Conservation (phyloP, 805 yeast genomes). For the Kodamaea laetipori region DNA sequence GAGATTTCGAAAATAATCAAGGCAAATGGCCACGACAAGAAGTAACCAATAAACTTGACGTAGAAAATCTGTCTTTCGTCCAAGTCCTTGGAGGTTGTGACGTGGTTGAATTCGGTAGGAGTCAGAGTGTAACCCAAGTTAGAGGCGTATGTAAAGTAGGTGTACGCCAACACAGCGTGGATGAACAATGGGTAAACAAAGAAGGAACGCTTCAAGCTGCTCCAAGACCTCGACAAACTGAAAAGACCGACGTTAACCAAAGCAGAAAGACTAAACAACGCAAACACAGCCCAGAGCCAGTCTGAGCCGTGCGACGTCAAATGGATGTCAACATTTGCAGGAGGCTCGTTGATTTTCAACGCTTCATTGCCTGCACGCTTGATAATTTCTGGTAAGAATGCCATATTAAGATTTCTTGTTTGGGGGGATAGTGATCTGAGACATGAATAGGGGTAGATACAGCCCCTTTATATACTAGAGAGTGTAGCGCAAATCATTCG, state of each 20-base stretch:
- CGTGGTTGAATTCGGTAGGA: slow-evolving; percentile 52
- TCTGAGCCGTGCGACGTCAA: slow-evolving; percentile 61
- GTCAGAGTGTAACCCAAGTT: slow-evolving; percentile 56
- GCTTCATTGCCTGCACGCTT: slow-evolving; percentile 36
- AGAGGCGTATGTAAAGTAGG: slow-evolving; percentile 59
- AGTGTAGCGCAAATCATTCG: too few relatives aligned
- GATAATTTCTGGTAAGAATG: slow-evolving; percentile 9
- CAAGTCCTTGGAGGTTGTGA: slow-evolving; percentile 29
- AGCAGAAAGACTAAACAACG: slow-evolving; percentile 46
- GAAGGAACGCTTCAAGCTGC: slow-evolving; percentile 34
- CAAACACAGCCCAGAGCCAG: slow-evolving; percentile 68
- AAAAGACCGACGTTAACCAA: slow-evolving; percentile 27
- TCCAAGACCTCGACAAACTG: slow-evolving; percentile 19
- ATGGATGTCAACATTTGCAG: slow-evolving; percentile 47
- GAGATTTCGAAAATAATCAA: slow-evolving; percentile 36
- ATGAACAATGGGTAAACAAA: slow-evolving; percentile 46
- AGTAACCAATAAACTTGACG: slow-evolving; percentile 59
- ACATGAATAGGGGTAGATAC: slow-evolving; percentile 5
- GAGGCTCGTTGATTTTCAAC: slow-evolving; percentile 43
- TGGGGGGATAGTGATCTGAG: neutral
- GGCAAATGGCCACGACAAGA: slow-evolving; percentile 52
- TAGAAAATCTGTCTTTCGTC: slow-evolving; percentile 56
- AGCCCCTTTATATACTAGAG: neutral
- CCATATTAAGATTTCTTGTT: slow-evolving; percentile 1
- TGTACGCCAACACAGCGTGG: slow-evolving; percentile 43